These are phyloP conservation scores for Colletotrichum sp. DNA, from an alignment of 2,329 filamentous ascomycete species.

Conservation along the genomic window DNA sequence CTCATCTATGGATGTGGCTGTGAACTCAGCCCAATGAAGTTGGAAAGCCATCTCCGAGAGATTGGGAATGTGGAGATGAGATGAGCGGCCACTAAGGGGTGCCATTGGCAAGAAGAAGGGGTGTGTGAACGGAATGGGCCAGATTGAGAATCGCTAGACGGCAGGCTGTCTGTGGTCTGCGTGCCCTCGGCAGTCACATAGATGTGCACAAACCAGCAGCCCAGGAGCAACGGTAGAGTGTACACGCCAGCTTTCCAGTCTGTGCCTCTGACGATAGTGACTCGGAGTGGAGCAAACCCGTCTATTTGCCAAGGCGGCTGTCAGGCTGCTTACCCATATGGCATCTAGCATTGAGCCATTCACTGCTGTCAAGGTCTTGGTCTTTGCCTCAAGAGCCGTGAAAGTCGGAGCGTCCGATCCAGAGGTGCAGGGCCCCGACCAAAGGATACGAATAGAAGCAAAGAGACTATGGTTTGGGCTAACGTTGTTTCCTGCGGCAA, in stretches of 20 bases:
- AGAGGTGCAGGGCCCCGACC: neutral
- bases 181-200: neutral
- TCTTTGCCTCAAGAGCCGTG: neutral
- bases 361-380: neutral
- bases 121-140: neutral
- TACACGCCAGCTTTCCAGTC: neutral
- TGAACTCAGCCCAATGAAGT: neutral
- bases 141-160: neutral
- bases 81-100: neutral
- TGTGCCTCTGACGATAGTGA: neutral
- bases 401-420: neutral
- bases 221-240: neutral
- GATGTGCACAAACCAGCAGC: neutral
- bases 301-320: neutral
- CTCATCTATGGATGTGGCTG: neutral
- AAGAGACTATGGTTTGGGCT: neutral
- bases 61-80: constrained; percentile 11
- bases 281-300: neutral
- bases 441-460: neutral
- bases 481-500: neutral
- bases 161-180: neutral
- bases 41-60: neutral
- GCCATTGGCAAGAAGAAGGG: neutral
- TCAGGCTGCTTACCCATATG: neutral
- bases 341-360: neutral